Percentiles rank a stretch among this genome's conserved stretches.
phyloP scores from a whole-genome alignment of 2,329 filamentous ascomycete genomes.

The Plenodomus tracheiphilus region DNA sequence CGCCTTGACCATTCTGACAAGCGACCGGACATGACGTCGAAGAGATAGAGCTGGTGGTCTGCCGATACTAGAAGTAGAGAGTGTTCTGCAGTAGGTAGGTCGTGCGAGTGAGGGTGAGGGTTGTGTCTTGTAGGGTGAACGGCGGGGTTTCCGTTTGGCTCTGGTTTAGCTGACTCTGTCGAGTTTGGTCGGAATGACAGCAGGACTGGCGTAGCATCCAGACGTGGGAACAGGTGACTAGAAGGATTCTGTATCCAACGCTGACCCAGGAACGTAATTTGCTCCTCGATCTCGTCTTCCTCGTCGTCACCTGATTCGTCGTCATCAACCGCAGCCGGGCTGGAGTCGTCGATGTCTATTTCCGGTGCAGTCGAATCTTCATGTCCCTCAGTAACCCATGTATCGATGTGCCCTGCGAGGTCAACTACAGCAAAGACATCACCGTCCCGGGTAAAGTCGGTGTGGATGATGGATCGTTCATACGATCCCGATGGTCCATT shows the following conservation, averaged over 20 bases:
- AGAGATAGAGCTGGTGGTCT: constrained; percentile 71
- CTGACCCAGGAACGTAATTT: constrained; percentile 59
- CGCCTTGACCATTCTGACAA: constrained; percentile 84
- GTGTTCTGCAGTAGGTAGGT: constrained; percentile 58
- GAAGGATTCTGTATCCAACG: constrained; percentile 77
- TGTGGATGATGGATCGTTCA: constrained; percentile 72
- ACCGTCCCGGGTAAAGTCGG: constrained; percentile 79
- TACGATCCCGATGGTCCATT: constrained; percentile 75
- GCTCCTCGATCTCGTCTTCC: constrained; percentile 48
- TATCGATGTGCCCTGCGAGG: constrained; percentile 82
- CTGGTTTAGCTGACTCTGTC: constrained; percentile 19
- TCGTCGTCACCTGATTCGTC: constrained; percentile 51
- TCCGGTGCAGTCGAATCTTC: constrained; percentile 53
- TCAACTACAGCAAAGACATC: constrained; percentile 78
- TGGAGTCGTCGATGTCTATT: constrained; percentile 43
- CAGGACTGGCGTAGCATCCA: constrained; percentile 51
- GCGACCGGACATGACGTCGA: constrained; percentile 75
- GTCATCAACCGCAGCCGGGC: constrained; percentile 26
- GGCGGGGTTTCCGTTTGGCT: constrained; percentile 52
- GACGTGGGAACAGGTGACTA: constrained; percentile 53
- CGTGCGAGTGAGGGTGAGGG: constrained; percentile 59
- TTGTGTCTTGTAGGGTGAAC: constrained; percentile 56
- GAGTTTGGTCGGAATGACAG: constrained; percentile 51
- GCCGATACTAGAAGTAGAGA: constrained; percentile 65
- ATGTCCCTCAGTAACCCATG: constrained; percentile 72